Evolutionary conservation across 1,284 basidiomycete genomes (phyloP).

Genomic region (Marasmius sp.): DNA sequence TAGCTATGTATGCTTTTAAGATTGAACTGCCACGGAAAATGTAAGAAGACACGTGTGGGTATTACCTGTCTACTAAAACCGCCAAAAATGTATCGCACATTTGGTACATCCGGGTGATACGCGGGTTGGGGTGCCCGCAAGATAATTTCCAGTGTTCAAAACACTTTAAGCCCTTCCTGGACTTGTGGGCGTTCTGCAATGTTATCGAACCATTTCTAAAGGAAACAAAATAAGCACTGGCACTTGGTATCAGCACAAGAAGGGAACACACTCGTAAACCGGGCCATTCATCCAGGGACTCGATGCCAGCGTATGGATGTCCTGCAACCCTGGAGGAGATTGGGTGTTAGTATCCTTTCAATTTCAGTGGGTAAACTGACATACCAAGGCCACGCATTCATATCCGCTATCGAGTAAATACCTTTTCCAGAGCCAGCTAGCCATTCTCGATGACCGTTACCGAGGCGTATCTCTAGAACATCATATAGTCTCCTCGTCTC

Average conservation of each 20-base stretch:
- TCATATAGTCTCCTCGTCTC: slow-evolving; percentile 79
- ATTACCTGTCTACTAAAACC: no score
- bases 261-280: slow-evolving; percentile 42
- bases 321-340: slow-evolving; percentile 43
- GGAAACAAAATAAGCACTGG: background rate
- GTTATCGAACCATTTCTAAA: background rate
- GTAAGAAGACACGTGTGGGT: no score
- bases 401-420: slow-evolving; percentile 67
- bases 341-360: no score
- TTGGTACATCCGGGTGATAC: no score
- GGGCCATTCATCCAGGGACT: slow-evolving; percentile 58
- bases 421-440: slow-evolving; percentile 69
- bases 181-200: background rate
- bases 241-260: background rate
- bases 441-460: slow-evolving; percentile 51
- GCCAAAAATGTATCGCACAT: no score
- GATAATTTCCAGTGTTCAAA: background rate
- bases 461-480: slow-evolving; percentile 72
- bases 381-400: slow-evolving; percentile 58
- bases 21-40: no score
- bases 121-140: slow-evolving; percentile 8
- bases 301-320: slow-evolving; percentile 47
- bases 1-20: no score
- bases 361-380: slow-evolving; percentile 2
- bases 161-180: background rate